Evolutionary conservation across 148 eudicot genomes (phyloP).

Genomic region (Vaccinium myrtillus): DNA sequence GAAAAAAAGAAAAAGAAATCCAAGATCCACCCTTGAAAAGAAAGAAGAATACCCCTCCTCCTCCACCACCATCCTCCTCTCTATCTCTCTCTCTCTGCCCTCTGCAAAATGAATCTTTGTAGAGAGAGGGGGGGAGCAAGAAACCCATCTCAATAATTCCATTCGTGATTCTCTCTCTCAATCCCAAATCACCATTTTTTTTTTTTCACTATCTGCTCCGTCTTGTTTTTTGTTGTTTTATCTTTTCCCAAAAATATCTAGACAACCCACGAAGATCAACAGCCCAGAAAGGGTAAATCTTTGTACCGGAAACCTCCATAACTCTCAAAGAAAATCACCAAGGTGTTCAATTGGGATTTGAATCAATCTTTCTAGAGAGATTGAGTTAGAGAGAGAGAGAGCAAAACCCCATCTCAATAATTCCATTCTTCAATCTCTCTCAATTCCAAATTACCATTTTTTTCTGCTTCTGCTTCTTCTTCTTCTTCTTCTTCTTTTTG

Average conservation of each 20-base stretch:
- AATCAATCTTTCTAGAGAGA: conserved; percentile 15
- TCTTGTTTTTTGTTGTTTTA: no score
- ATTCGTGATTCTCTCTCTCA: not conserved
- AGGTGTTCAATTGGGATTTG: no score
- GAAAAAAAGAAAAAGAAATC: conserved; percentile 26
- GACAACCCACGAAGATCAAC: no score
- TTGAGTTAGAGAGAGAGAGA: conserved; percentile 7
- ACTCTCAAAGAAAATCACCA: no score
- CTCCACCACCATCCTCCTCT: conserved; percentile 3
- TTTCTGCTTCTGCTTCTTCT: no score
- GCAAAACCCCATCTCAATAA: not conserved
- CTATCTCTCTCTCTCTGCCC: not conserved
- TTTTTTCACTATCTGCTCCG: no score
- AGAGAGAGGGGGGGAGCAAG: conserved; percentile 15
- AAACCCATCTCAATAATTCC: not conserved
- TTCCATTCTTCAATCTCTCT: not conserved
- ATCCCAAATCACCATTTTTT: not conserved
- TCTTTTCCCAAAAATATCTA: no score
- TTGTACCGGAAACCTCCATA: no score
- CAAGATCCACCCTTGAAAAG: conserved; percentile 24
- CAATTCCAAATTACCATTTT: not conserved
- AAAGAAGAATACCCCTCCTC: conserved; percentile 49
- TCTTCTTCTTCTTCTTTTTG: no score
- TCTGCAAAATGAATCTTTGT: conserved; percentile 11
- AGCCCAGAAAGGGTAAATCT: no score